These are phyloP conservation scores for Brassica balearica DNA, from an alignment of 441 rosid genomes.

Conservation along the genomic window DNA sequence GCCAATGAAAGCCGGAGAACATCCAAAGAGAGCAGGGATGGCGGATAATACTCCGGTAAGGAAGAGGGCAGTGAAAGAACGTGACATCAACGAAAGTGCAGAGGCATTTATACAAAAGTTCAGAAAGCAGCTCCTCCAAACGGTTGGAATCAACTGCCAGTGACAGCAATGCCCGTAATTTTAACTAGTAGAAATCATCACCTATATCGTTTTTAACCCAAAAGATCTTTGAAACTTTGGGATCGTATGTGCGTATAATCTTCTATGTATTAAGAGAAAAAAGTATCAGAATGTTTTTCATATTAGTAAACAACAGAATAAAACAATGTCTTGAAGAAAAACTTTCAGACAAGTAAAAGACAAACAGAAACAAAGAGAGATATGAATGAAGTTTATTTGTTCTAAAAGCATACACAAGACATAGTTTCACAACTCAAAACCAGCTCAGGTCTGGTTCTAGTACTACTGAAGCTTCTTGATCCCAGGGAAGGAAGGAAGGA, in stretches of 20 bases:
- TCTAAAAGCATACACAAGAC: conserved; percentile 40
- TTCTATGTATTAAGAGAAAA: conserved; percentile 22
- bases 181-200: conserved; percentile 2
- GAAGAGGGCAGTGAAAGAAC: conserved; percentile 32
- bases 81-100: conserved; percentile 73
- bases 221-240: conserved; percentile 19
- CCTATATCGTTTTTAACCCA: not conserved
- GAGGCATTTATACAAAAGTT: conserved; percentile 84
- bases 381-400: conserved; percentile 38
- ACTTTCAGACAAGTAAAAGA: conserved; percentile 30
- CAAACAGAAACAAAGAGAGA: conserved; percentile 11
- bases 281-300: not conserved
- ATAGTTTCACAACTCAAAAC: conserved; percentile 34
- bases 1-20: conserved; percentile 26
- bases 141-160: conserved; percentile 58
- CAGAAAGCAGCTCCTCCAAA: conserved; percentile 71
- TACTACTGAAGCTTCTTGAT: conserved; percentile 71
- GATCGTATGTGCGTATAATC: conserved; percentile 23
- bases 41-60: conserved; percentile 26
- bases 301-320: conserved; percentile 1
- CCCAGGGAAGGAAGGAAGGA: conserved; percentile 89
- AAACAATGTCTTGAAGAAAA: conserved; percentile 14
- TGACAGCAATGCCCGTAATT: conserved; percentile 7
- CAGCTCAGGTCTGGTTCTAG: conserved; percentile 6
- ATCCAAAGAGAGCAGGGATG: not conserved